Evolutionary conservation across 306 rosid species (phyloP), one percentile per base, ranked within the genome.

Genomic region (Cajanus cajan): DNA sequence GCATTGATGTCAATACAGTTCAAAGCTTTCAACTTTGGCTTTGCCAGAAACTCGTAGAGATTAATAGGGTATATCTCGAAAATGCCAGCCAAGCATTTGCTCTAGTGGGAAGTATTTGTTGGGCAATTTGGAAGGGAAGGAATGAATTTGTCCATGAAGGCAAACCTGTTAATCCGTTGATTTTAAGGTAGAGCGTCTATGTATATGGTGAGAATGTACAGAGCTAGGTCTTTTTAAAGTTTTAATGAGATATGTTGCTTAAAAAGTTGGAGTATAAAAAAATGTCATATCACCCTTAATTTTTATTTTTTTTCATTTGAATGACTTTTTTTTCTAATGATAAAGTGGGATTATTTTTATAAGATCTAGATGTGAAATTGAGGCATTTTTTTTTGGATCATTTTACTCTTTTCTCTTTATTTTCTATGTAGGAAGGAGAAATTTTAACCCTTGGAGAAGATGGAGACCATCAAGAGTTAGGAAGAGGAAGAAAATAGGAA

Each of bases 71-170:
- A 34, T 8, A 64, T 65, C 81, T 74, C 13, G 57, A 77, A 4
- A 50, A 77, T 65, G 64, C 43, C 7, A 50, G 65, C 28, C 18
- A 15, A 36, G 25, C 65, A 19, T 77, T 5, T 22, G 43, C 41
- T 64, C 81, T 50, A 7, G 74, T 77, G 41, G 74, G 64, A 44
- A 48, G 31, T 37, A 77, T 77, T 64, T 64, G 52, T 54, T 77
- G 74, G 68, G 67, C 68, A 8, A 77, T 77, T 24, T 77, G 81
- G 81, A 77, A 66, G 25, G 81, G 68, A 66, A 77, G 74, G 68
- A 77, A 77, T 67, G 81, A 67, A 40, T 77, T 66, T 52, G 55
- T 67, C 51, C 57, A 51, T 39, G 81, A 77, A 21, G 74, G 33
- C 33, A 28, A 66, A 66, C 75, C 66, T 10, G 45, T 77, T 10